Base-by-base conservation (phyloP, 805 yeast genomes). In the Candida gorgasii region DNA sequence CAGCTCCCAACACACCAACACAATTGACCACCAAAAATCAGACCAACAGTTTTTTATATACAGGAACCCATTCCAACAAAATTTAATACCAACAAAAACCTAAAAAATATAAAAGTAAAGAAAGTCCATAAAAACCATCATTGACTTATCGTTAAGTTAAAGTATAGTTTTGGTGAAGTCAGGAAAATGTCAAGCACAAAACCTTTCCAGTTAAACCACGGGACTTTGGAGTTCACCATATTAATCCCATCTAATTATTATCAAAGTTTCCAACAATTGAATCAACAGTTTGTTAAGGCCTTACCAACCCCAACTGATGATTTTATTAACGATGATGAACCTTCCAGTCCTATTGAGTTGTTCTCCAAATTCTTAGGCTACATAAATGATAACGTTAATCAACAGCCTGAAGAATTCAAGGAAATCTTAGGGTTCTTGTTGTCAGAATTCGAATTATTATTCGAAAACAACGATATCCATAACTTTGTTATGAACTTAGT, bases 241-340 rank as follows among this genome's bases (percentile, higher is more conserved):
- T 75, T 90, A 57, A 89, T 93, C 43, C 96, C 98, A 38, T 82
- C 93, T 29, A 78, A 81, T 43, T 75, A 83, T 42, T 85, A 86
- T 59, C 79, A 89, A 56, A 79, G 82, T 56, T 87, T 87, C 60
- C 84, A 92, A 46, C 96, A 90, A 67, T 76, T 93, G 54, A 86
- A 87, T 57, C 90, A 89, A 52, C 95, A 84, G 65, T 93, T 92
- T 63, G 72, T 69, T 58, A 86, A 86, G 60, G 69, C 82, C 15
- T 78, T 93, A 51, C 92, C 95, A 7, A 79, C 76, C 36, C 81
- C 81, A 31, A 85, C 97, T 33, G 97, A 88, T 59, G 93, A 85
- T 12, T 82, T 78, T 53, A 92, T 90, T 37, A 84, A 79, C 45
- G 96, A 87, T 53, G 85, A 85, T 49, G 97, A 90, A 69, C 97